Evolutionary conservation across 1,139 yeast species (phyloP).

Genomic region (Hanseniaspora sp.): DNA sequence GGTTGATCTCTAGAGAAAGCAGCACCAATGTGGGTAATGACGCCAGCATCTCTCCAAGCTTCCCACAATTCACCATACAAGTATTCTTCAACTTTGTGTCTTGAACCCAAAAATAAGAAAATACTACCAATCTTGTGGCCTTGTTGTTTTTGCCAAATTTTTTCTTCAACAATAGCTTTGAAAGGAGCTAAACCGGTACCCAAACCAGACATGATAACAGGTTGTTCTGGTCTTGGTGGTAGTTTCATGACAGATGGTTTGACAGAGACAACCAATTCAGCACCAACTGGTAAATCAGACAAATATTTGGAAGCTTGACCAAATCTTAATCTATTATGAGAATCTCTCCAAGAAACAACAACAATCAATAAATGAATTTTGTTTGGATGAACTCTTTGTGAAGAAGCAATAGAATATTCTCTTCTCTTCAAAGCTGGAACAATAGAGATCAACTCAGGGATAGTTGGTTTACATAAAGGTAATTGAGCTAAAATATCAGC

Average conservation of each 20-base stretch:
- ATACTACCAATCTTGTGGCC: slow-evolving; percentile 85
- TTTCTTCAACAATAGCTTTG: slow-evolving; percentile 94
- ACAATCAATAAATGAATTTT: slow-evolving; percentile 87
- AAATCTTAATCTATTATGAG: slow-evolving; percentile 71
- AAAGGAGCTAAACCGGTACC: slow-evolving; percentile 98
- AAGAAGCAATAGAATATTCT: slow-evolving; percentile 97
- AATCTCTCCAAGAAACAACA: slow-evolving; percentile 92
- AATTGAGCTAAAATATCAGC: slow-evolving; percentile 66
- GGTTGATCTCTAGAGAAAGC: slow-evolving; percentile 98
- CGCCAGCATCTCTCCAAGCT: slow-evolving; percentile 84
- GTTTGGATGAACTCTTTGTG: slow-evolving; percentile 83
- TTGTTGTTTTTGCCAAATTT: slow-evolving; percentile 82
- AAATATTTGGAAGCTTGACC: slow-evolving; percentile 93
- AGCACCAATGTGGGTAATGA: slow-evolving; percentile 91
- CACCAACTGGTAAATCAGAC: slow-evolving; percentile 66
- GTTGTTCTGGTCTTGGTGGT: slow-evolving; percentile 77
- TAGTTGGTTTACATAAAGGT: slow-evolving; percentile 71
- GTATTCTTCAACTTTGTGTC: slow-evolving; percentile 92
- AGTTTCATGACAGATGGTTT: slow-evolving; percentile 96
- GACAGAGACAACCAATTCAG: slow-evolving; percentile 84
- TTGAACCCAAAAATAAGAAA: slow-evolving; percentile 81
- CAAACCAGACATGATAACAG: slow-evolving; percentile 91
- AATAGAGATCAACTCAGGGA: slow-evolving; percentile 57
- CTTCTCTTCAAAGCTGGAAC: slow-evolving; percentile 88
- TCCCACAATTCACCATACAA: slow-evolving; percentile 96